Base-by-base conservation (phyloP, 768 basidiomycete species). In the Roridomyces roridus region DNA sequence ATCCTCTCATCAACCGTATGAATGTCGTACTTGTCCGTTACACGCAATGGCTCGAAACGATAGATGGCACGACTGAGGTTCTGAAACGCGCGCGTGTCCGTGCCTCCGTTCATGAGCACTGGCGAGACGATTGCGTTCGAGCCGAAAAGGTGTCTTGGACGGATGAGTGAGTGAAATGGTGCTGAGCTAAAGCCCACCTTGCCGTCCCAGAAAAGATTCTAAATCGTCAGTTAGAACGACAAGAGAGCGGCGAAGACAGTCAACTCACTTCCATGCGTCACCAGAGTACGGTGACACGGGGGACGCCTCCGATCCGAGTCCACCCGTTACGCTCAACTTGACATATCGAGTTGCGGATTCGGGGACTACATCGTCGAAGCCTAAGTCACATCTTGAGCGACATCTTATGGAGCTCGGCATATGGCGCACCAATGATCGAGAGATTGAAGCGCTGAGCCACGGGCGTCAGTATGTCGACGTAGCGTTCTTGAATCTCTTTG, bases 1-100 rank as follows among this genome's bases (percentile, higher is more conserved):
- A 57, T 34, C 18, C 56, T 31, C 20, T 57, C 56, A 18, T 57
- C 49, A 21, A 57, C 56, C 11, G 56, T 57, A 25, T 57, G 56
- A 6, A 51, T 50, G 15, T 51, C 37, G 9, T 31, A 39, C 21
- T 21, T 36, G 21, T 57, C 48, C 36, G 47, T 51, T 10, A 4
- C 18, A 10, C 49, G 34, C 29, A 57, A 1, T 1, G 47, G 42
- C 43, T 45, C 21, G n/a, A 50, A 57, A 35, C 56, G 56, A 42
- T 51, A 57, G 17, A 57, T 57, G 9, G 56, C 56, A 10, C 49
- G 48, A 23, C 35, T 57, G 26, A 57, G 49, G 28, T 51, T 51
- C 37, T 50, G 24, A 44, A 44, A 57, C 4, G 42, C n/a, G 15
- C 56, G 49, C 10, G 56, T 50, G 18, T 57, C 56, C 2, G 56